Conservation (phyloP, 495 filamentous ascomycete genomes). For the Penicillium taxi region DNA sequence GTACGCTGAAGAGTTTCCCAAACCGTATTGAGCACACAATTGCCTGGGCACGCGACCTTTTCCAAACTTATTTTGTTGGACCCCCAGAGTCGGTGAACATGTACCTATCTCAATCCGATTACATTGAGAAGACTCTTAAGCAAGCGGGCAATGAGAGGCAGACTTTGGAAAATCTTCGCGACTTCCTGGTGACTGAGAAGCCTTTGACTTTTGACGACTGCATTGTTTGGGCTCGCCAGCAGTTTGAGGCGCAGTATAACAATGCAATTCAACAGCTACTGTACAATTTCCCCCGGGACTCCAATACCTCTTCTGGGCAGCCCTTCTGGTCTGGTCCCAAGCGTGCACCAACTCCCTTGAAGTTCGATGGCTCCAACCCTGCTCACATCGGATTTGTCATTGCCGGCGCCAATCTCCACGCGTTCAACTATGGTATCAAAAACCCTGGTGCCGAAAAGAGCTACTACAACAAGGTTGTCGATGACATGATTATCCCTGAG, state of each 20-base stretch:
- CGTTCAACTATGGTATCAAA: slow-evolving; percentile 96
- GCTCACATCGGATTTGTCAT: slow-evolving; percentile 83
- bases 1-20: slow-evolving; percentile 93
- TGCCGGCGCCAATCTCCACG: slow-evolving; percentile 85
- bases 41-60: slow-evolving; percentile 92
- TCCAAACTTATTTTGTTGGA: slow-evolving; percentile 88
- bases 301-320: slow-evolving; percentile 75
- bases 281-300: slow-evolving; percentile 96
- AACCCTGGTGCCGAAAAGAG: slow-evolving; percentile 54
- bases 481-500: slow-evolving; percentile 93
- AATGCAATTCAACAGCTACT: slow-evolving; percentile 94
- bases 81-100: slow-evolving; percentile 92
- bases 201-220: slow-evolving; percentile 93
- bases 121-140: slow-evolving; percentile 81
- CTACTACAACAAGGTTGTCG: slow-evolving; percentile 68
- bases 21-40: slow-evolving; percentile 99
- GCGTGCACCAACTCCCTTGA: slow-evolving; percentile 85
- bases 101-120: slow-evolving; percentile 87
- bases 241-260: slow-evolving; percentile 96
- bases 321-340: slow-evolving; percentile 99
- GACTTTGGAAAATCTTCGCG: slow-evolving; percentile 81
- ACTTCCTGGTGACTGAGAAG: slow-evolving; percentile 88
- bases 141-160: slow-evolving; percentile 95
- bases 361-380: slow-evolving; percentile 74
- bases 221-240: slow-evolving; percentile 82